phyloP scores from a whole-genome alignment of 805 yeast genomes.

The Myxozyma vanderwaltii region DNA sequence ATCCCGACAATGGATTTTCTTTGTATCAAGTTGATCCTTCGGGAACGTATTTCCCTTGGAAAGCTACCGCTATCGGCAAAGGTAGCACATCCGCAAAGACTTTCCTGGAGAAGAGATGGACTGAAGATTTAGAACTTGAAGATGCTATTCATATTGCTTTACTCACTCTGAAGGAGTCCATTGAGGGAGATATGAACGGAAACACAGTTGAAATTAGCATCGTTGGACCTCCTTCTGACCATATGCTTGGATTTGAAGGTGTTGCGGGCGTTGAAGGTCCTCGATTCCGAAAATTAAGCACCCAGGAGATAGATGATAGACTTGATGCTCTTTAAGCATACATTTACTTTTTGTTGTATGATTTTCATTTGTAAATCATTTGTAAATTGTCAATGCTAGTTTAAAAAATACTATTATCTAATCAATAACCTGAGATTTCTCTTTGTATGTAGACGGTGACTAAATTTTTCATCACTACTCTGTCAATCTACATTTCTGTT shows the following conservation, averaged over 20 bases:
- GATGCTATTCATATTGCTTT: constrained; percentile 97
- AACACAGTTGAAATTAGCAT: constrained; percentile 92
- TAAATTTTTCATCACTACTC: too few relatives aligned
- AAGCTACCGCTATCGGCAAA: constrained; percentile 98
- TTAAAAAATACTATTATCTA: background rate
- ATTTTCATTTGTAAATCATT: background rate
- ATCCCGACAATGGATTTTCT: constrained; percentile 52
- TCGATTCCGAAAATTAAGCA: constrained; percentile 75
- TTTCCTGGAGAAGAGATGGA: constrained; percentile 96
- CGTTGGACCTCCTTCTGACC: constrained; percentile 80
- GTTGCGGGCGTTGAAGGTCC: constrained; percentile 81
- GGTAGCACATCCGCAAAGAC: constrained; percentile 97
- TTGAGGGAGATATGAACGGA: constrained; percentile 97
- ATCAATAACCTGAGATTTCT: background rate
- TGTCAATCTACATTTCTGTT: too few relatives aligned
- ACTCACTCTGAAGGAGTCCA: constrained; percentile 89
- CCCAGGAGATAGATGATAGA: constrained; percentile 95
- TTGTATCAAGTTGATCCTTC: constrained; percentile 97
- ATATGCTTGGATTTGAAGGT: constrained; percentile 82
- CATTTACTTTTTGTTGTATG: background rate
- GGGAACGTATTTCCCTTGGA: constrained; percentile 98
- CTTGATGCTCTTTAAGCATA: constrained; percentile 72
- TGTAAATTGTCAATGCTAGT: background rate
- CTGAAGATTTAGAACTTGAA: constrained; percentile 92
- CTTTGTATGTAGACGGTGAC: background rate